Percentiles rank a stretch among this genome's conserved stretches.
These are phyloP conservation scores for Mycena belliarum DNA, from an alignment of 768 basidiomycete species.

Conservation along the genomic window DNA sequence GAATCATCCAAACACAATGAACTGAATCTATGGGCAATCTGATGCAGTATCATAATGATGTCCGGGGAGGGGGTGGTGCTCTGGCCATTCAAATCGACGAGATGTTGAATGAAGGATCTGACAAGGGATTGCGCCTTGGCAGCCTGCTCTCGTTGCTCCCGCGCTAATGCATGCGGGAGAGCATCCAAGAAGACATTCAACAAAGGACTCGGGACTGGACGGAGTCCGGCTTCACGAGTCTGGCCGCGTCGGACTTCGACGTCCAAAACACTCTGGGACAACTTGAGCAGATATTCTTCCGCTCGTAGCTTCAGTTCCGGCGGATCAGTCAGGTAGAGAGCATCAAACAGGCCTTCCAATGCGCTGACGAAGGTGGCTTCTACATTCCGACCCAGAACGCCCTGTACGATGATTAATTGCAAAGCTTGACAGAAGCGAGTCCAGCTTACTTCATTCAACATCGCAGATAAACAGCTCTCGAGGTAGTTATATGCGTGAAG, in stretches of 20 bases:
- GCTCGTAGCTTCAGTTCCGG: conserved; percentile 57
- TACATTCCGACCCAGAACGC: conserved; percentile 68
- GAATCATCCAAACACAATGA: conserved; percentile 89
- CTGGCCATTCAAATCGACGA: conserved; percentile 56
- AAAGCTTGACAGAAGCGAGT: background rate
- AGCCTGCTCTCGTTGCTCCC: conserved; percentile 61
- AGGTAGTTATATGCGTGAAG: conserved; percentile 66
- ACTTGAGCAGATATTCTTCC: conserved; percentile 64
- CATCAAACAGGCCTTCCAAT: conserved; percentile 79
- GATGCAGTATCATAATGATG: conserved; percentile 70
- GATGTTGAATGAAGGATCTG: conserved; percentile 61
- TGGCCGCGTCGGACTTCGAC: conserved; percentile 68
- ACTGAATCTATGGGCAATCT: conserved; percentile 80
- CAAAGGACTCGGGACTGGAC: conserved; percentile 57
- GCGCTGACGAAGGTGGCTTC: conserved; percentile 71
- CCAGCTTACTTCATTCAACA: conserved; percentile 70
- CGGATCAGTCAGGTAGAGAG: conserved; percentile 64
- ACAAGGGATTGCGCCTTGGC: conserved; percentile 62
- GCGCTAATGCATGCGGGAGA: conserved; percentile 73
- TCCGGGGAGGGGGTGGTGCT: conserved; percentile 52
- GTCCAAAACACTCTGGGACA: conserved; percentile 72
- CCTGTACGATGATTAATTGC: conserved; percentile 43
- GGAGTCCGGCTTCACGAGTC: conserved; percentile 50
- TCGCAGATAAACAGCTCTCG: conserved; percentile 67
- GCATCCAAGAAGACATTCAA: conserved; percentile 79